Evolutionary conservation across 352 stramenopile species (phyloP).

Genomic region (Phytopythium boreale): DNA sequence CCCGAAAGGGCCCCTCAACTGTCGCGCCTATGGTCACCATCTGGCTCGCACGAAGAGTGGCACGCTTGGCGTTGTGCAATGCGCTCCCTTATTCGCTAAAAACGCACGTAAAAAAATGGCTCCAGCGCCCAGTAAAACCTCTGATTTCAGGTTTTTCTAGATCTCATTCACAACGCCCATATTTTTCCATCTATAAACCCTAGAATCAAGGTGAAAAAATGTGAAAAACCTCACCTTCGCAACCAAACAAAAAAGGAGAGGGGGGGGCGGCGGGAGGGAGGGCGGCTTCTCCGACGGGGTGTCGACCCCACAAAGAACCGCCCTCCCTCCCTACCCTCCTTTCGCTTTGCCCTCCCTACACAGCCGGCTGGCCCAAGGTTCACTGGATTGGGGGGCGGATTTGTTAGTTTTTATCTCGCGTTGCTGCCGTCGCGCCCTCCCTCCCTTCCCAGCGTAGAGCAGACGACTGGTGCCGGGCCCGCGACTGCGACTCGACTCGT

Average conservation of each 20-base stretch:
- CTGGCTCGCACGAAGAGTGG: slow-evolving; percentile 7
- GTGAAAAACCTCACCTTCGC: slow-evolving; percentile 5
- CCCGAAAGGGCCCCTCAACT: neutral
- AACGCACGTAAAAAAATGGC: neutral
- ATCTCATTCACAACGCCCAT: neutral
- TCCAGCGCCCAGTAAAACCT: neutral
- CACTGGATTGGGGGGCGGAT: slow-evolving; percentile 2
- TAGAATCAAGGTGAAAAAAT: neutral
- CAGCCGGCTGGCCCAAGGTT: neutral
- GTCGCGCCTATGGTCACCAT: neutral
- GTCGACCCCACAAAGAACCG: slow-evolving; percentile 6
- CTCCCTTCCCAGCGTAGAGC: neutral
- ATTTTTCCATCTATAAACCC: neutral
- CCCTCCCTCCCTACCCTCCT: neutral
- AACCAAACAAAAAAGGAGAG: slow-evolving; percentile 9
- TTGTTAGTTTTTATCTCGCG: slow-evolving; percentile 9
- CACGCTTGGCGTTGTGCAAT: neutral
- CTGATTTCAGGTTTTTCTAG: neutral
- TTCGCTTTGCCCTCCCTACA: neutral
- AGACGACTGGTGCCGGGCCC: neutral
- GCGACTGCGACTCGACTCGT: neutral
- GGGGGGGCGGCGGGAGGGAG: neutral
- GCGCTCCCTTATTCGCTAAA: neutral
- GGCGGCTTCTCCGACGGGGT: slow-evolving; percentile 4
- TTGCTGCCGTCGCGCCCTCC: slow-evolving; percentile 1